Evolutionary conservation across 106 monocot species (phyloP).

Genomic region (Acorus gramineus): DNA sequence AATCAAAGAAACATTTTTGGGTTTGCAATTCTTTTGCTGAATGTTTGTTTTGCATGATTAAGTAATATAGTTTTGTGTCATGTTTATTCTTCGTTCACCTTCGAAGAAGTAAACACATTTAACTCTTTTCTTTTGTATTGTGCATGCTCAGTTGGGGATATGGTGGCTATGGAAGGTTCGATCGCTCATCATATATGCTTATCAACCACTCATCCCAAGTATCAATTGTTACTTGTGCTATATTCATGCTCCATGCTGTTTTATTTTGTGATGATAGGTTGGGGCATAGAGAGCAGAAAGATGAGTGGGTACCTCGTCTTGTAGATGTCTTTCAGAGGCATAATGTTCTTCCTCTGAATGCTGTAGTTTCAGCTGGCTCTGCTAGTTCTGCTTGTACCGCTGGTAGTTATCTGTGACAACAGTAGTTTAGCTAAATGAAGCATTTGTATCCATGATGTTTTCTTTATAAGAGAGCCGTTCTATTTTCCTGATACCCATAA

Average conservation of each 20-base stretch:
- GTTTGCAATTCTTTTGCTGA: neutral
- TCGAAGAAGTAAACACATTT: neutral
- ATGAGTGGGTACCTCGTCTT: conserved; percentile 88
- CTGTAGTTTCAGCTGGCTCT: conserved; percentile 77
- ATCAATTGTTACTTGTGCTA: neutral
- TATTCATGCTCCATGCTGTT: neutral
- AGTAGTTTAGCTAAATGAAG: too few relatives aligned
- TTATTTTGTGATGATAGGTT: conserved; percentile 32
- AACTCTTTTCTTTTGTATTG: conserved; percentile 3
- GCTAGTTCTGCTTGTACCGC: conserved; percentile 88
- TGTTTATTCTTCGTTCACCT: neutral
- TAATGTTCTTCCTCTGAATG: conserved; percentile 76
- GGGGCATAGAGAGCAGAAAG: conserved; percentile 94
- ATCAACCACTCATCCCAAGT: neutral
- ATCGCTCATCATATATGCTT: neutral
- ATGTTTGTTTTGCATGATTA: neutral
- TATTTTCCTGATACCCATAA: too few relatives aligned
- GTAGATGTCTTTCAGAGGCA: conserved; percentile 90
- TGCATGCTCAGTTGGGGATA: conserved; percentile 72
- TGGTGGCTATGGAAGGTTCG: conserved; percentile 97
- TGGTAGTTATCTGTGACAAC: conserved; percentile 36
- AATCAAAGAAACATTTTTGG: too few relatives aligned
- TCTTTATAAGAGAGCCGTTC: too few relatives aligned
- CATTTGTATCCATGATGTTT: too few relatives aligned
- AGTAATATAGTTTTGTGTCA: neutral